phyloP scores from a whole-genome alignment of 495 filamentous ascomycete genomes.

The Aspergillus sclerotiicarbonarius region DNA sequence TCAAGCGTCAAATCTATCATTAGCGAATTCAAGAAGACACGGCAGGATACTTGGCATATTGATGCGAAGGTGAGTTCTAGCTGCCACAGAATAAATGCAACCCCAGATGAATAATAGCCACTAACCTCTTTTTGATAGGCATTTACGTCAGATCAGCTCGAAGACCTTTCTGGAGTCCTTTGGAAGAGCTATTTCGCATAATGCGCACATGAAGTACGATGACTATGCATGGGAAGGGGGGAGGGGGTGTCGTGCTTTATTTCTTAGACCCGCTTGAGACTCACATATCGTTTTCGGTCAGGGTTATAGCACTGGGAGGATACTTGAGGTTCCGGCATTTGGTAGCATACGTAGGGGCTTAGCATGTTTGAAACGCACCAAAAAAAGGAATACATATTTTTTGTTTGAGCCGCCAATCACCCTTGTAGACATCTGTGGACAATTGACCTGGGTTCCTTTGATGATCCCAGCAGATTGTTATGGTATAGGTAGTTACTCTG shows the following conservation, averaged over 20 bases:
- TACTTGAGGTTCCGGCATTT: neutral
- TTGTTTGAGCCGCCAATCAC: no score
- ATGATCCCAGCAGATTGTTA: no score
- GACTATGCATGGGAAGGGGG: neutral
- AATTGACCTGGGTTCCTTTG: no score
- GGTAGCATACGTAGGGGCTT: neutral
- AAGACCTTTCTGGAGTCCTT: conserved; percentile 91
- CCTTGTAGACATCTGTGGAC: no score
- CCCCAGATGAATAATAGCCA: no score
- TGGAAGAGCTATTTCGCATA: conserved; percentile 99
- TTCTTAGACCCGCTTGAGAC: neutral
- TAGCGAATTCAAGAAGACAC: conserved; percentile 98
- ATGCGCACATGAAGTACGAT: neutral
- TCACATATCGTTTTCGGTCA: neutral
- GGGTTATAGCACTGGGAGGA: neutral
- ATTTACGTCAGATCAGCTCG: conserved; percentile 87
- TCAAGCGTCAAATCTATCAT: conserved; percentile 96
- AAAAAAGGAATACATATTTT: neutral
- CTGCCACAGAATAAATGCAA: neutral
- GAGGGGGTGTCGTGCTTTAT: neutral
- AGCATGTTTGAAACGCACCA: neutral
- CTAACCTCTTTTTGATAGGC: conserved; percentile 58
- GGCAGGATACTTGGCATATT: conserved; percentile 97
- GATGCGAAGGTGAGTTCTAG: conserved; percentile 78
- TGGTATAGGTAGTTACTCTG: neutral